Percentiles rank a stretch among this genome's conserved stretches.
Evolutionary conservation across 495 filamentous ascomycete species (phyloP).

Genomic region (Daldinia concentrica): DNA sequence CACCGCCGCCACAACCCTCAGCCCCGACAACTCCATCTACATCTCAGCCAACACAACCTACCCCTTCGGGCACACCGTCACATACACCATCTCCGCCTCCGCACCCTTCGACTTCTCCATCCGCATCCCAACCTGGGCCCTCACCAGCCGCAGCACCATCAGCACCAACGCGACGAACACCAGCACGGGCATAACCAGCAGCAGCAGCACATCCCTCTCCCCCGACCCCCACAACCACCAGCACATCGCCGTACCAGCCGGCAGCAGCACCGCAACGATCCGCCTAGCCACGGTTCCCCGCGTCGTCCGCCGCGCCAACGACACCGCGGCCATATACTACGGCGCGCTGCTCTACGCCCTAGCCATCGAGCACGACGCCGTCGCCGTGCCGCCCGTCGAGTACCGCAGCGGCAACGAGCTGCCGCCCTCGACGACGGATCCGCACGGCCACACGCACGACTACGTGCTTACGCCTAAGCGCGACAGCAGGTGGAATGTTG

Average conservation of each 20-base stretch:
- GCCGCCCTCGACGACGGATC: constrained; percentile 32
- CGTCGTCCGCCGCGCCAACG: constrained; percentile 57
- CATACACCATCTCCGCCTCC: constrained; percentile 57
- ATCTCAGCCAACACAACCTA: constrained; percentile 56
- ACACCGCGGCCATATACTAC: constrained; percentile 63
- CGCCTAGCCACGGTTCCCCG: constrained; percentile 43
- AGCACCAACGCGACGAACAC: constrained; percentile 17
- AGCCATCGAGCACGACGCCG: constrained; percentile 47
- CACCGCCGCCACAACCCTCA: constrained; percentile 34
- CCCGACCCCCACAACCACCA: constrained; percentile 48
- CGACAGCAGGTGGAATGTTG: constrained; percentile 58
- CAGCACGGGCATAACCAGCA: constrained; percentile 42
- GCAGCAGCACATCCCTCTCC: constrained; percentile 40
- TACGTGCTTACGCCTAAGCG: constrained; percentile 50
- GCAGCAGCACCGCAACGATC: constrained; percentile 40
- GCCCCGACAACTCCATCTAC: constrained; percentile 10
- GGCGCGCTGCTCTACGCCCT: constrained; percentile 66
- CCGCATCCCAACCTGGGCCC: constrained; percentile 60
- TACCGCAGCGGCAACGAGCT: constrained; percentile 17
- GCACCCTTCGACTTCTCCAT: constrained; percentile 58
- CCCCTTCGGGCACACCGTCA: constrained; percentile 60
- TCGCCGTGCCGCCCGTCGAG: constrained; percentile 30
- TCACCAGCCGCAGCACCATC: constrained; percentile 29
- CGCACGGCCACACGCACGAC: constrained; percentile 46
- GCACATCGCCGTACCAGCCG: constrained; percentile 44